Evolutionary conservation across 768 basidiomycete species (phyloP).

Genomic region (Xanthoconium purpureum): DNA sequence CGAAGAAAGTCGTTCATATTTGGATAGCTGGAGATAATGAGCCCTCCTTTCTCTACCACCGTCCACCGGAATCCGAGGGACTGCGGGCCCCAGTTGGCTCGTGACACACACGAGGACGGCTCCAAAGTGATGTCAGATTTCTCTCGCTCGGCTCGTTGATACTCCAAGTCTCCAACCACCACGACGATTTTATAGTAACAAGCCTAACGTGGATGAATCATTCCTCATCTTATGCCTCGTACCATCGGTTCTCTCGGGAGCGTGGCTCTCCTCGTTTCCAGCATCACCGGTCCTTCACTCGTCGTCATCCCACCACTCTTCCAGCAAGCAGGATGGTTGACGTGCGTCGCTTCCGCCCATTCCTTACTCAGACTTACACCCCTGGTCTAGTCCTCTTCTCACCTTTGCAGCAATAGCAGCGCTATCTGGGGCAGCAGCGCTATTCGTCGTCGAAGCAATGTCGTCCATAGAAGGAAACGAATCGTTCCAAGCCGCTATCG

Average conservation of each 20-base stretch:
- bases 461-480: constrained; percentile 28
- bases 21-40: no score
- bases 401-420: constrained; percentile 15
- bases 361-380: neutral
- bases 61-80: no score
- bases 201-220: no score
- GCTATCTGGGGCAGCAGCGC: constrained; percentile 19
- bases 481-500: constrained; percentile 20
- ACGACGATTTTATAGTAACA: no score
- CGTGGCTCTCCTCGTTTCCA: constrained; percentile 26
- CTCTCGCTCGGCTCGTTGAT: no score
- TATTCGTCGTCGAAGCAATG: constrained; percentile 23
- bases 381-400: constrained; percentile 14
- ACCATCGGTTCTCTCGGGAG: constrained; percentile 24
- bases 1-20: no score
- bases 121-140: no score
- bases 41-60: no score
- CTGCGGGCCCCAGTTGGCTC: no score
- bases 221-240: constrained; percentile 13
- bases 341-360: constrained; percentile 8
- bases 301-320: constrained; percentile 22
- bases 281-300: constrained; percentile 23
- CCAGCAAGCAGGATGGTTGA: constrained; percentile 28
- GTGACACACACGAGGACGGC: no score
- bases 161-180: no score